Base-by-base conservation (phyloP, 2,329 filamentous ascomycete species). In the Exophiala dermatitidis region DNA sequence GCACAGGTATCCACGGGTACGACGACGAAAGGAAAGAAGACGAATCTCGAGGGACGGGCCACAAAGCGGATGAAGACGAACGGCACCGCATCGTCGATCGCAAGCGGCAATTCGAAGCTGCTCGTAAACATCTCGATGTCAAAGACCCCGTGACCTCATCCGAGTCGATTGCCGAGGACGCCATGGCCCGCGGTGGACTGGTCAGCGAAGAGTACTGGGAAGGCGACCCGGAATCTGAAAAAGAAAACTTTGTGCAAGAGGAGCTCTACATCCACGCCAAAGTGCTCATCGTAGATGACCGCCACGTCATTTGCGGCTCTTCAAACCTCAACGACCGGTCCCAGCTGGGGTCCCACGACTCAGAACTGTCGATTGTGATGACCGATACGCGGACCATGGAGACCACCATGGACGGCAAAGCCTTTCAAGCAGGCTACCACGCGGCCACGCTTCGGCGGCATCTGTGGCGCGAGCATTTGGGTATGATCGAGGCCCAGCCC, bases 211-310 rank as follows among this genome's bases (percentile, higher is more conserved):
- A 94, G 68, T 64, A 72, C 0, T 96, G 89, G 87, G 85, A 90
- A 10, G 85, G 87, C 10, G 72, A 85, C 2, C 73, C 82, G 0
- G 80, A 91, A 61, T 80, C 81, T 1, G 93, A 97, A 68, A 85
- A 90, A 53, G 79, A 85, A 50, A 88, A 94, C 66, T 62, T 61
- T 12, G 85, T 97, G 54, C 91, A 95, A 67, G 93, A 98, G 68
- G 91, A 98, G 69, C 79, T 97, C 1, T 98, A 98, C 68, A 85
- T 97, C 45, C 93, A 98, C 68, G 86, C 83, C 30, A 98, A 97
- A 72, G 77, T 96, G 34, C 69, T 72, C 54, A 93, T 95, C 55
- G 88, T 85, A 42, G 89, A 95, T 65, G 90, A 95, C 67, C 78
- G 81, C 5, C 77, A 86, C 46, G 86, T 89, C 53, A 90, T 95